phyloP scores from a whole-genome alignment of 768 basidiomycete genomes.

The Boletus speciosus region DNA sequence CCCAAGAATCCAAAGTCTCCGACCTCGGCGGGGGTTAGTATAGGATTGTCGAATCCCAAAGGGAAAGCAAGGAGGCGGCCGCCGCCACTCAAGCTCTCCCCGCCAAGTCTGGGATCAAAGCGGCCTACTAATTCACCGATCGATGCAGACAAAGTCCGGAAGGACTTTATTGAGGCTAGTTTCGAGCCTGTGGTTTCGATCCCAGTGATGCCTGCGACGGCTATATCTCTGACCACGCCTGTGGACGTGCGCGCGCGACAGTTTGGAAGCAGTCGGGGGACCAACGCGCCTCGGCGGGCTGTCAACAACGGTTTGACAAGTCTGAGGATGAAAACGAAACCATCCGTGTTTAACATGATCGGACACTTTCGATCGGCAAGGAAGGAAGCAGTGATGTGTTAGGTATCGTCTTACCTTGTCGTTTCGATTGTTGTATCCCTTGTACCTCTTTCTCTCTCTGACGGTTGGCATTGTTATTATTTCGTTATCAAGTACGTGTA shows the following conservation, averaged over 20 bases:
- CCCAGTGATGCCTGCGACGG: background rate
- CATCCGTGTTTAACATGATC: conserved; percentile 27
- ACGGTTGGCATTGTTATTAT: background rate
- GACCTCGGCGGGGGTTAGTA: conserved; percentile 7
- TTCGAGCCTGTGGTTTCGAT: conserved; percentile 32
- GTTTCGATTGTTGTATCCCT: too few species aligned
- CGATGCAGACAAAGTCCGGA: conserved; percentile 33
- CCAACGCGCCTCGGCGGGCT: conserved; percentile 5
- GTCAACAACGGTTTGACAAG: conserved; percentile 5
- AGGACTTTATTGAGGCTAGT: conserved; percentile 44
- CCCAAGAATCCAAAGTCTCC: conserved; percentile 14
- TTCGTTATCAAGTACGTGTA: background rate
- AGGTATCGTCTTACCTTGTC: background rate
- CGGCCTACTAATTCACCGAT: conserved; percentile 35
- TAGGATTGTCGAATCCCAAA: conserved; percentile 9
- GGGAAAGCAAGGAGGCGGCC: conserved; percentile 39
- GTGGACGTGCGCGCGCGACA: background rate
- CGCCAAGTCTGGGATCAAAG: conserved; percentile 30
- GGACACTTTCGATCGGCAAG: conserved; percentile 30
- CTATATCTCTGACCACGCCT: background rate
- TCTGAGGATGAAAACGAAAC: conserved; percentile 21
- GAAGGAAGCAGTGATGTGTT: conserved; percentile 16
- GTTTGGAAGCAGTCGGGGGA: background rate
- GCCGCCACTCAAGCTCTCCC: conserved; percentile 40
- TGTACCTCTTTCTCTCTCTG: too few species aligned